Percentiles rank a stretch among this genome's conserved stretches.
phyloP scores from a whole-genome alignment of 129 eudicot species.

The Ambrosia artemisiifolia region DNA sequence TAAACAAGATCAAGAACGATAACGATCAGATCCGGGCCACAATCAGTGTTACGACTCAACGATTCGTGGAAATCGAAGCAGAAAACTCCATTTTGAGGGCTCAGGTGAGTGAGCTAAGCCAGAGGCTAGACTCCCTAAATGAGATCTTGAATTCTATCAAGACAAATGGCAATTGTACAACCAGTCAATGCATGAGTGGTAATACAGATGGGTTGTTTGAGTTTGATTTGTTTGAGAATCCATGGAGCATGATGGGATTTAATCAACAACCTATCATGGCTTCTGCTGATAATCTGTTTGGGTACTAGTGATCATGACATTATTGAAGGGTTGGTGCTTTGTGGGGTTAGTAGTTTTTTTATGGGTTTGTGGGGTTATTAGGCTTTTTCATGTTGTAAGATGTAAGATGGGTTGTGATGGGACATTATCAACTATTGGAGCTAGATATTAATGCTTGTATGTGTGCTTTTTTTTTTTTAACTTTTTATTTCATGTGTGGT shows the following conservation, averaged over 20 bases:
- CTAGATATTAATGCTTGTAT: background rate
- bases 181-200: constrained; percentile 14
- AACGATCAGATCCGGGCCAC: constrained; percentile 48
- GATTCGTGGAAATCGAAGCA: constrained; percentile 47
- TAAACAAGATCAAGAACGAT: constrained; percentile 42
- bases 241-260: constrained; percentile 57
- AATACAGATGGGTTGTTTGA: constrained; percentile 30
- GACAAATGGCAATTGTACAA: constrained; percentile 24
- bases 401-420: background rate
- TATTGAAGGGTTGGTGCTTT: background rate
- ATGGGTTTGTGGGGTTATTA: background rate
- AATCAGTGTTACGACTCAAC: constrained; percentile 43
- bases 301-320: constrained; percentile 30
- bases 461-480: background rate
- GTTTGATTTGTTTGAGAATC: constrained; percentile 32
- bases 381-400: background rate
- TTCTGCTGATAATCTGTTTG: constrained; percentile 60
- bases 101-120: constrained; percentile 64
- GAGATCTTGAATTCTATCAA: constrained; percentile 53
- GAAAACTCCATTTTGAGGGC: constrained; percentile 81
- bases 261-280: constrained; percentile 76
- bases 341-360: background rate
- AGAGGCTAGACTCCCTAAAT: constrained; percentile 65
- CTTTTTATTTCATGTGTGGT: background rate
- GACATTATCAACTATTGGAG: background rate